Conservation (phyloP, 2,329 filamentous ascomycete genomes). For the Arthroderma sp. region DNA sequence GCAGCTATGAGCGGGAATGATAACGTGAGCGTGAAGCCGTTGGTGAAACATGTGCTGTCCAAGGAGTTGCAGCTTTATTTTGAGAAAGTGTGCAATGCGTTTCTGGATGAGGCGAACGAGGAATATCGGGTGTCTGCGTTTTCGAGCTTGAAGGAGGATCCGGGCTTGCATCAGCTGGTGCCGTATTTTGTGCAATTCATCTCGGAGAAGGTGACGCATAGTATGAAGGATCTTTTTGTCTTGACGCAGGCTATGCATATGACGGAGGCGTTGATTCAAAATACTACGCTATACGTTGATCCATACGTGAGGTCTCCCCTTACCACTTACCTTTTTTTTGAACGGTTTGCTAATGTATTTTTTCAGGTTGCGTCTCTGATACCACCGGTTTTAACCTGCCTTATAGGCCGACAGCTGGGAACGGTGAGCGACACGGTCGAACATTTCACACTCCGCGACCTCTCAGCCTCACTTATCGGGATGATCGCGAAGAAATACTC, state of each 20-base stretch:
- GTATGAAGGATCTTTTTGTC: conserved; percentile 76
- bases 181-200: conserved; percentile 97
- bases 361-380: conserved; percentile 51
- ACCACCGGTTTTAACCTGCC: conserved; percentile 79
- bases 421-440: conserved; percentile 37
- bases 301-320: conserved; percentile 39
- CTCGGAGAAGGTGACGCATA: conserved; percentile 89
- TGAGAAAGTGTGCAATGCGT: conserved; percentile 79
- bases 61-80: conserved; percentile 96
- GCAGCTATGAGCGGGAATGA: conserved; percentile 74
- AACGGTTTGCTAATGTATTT: conserved; percentile 11
- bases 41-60: conserved; percentile 90
- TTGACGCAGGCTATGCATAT: conserved; percentile 88
- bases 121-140: conserved; percentile 77
- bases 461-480: conserved; percentile 69
- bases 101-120: conserved; percentile 72
- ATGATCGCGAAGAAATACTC: conserved; percentile 71
- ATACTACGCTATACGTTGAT: conserved; percentile 63
- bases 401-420: conserved; percentile 72
- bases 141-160: conserved; percentile 73
- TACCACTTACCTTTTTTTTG: not conserved
- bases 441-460: conserved; percentile 70
- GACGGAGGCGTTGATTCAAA: conserved; percentile 69
- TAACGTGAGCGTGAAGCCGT: conserved; percentile 69
- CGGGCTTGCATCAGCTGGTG: conserved; percentile 84